Conservation (phyloP, 164 flowering plant species). For the Dillenia suffruticosa region DNA sequence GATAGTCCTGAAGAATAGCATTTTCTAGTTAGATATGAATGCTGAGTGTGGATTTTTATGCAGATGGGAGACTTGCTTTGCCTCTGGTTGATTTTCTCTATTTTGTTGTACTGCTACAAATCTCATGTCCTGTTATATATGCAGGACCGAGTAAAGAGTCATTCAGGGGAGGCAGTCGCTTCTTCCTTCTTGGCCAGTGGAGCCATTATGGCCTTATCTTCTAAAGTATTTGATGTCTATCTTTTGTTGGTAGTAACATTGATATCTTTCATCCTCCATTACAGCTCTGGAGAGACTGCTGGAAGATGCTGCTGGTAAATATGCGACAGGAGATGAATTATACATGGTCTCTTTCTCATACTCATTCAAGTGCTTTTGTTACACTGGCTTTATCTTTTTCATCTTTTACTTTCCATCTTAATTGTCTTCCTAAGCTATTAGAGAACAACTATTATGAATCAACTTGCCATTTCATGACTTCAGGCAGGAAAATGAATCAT, state of each 20-base stretch:
- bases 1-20: too few species aligned
- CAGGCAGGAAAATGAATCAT: not conserved
- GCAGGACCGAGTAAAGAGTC: too few species aligned
- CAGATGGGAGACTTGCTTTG: too few species aligned
- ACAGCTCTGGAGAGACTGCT: slow-evolving; percentile 56
- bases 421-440: not conserved
- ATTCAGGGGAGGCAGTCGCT: too few species aligned
- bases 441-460: not conserved
- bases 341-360: slow-evolving; percentile 31
- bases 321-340: slow-evolving; percentile 50
- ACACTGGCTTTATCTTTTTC: not conserved
- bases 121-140: too few species aligned
- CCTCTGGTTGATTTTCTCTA: too few species aligned
- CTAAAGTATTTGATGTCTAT: not conserved
- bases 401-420: not conserved
- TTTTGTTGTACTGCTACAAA: too few species aligned
- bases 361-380: not conserved
- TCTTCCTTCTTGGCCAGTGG: too few species aligned
- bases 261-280: not conserved
- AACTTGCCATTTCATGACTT: not conserved
- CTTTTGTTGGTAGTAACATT: not conserved
- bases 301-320: slow-evolving; percentile 33
- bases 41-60: too few species aligned
- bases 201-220: too few species aligned
- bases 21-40: too few species aligned